These are phyloP conservation scores for Gryganskiella cystojenkinii DNA, from an alignment of 192 early-diverging fungal species.

Conservation along the genomic window DNA sequence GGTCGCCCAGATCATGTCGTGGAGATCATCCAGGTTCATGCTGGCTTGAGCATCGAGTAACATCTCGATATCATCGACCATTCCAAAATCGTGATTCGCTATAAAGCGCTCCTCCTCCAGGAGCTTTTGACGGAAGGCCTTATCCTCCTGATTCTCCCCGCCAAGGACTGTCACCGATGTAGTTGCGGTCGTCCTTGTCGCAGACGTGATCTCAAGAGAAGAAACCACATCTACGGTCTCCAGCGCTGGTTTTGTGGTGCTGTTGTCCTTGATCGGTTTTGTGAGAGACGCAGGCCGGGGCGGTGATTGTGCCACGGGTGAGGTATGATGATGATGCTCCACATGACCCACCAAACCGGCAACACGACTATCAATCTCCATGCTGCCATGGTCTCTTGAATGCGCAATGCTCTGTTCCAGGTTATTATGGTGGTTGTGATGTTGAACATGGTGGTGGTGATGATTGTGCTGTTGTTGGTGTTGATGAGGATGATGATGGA, in stretches of 20 bases:
- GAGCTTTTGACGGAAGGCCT: background rate
- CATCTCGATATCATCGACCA: conserved; percentile 23
- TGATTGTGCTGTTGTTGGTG: background rate
- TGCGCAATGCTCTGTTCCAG: conserved; percentile 25
- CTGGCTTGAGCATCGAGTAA: conserved; percentile 6
- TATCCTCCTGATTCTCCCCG: background rate
- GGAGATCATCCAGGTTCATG: conserved; percentile 24
- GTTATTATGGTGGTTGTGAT: background rate
- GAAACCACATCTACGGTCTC: no score
- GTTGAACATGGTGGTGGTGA: background rate
- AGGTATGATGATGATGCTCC: conserved; percentile 4
- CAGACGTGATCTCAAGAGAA: no score
- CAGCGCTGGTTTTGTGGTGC: background rate
- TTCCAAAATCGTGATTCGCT: conserved; percentile 30
- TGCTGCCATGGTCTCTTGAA: conserved; percentile 7
- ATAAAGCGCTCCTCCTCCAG: background rate
- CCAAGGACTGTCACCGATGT: background rate
- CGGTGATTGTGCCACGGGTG: background rate
- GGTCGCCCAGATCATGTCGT: conserved; percentile 38
- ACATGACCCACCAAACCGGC: conserved; percentile 26
- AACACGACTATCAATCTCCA: conserved; percentile 12
- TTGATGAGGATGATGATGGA: background rate
- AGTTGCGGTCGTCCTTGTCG: background rate
- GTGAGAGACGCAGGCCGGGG: background rate
- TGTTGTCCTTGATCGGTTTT: background rate